These are phyloP conservation scores for Huiozyma naganishii DNA, from an alignment of 805 yeast genomes.

Conservation along the genomic window DNA sequence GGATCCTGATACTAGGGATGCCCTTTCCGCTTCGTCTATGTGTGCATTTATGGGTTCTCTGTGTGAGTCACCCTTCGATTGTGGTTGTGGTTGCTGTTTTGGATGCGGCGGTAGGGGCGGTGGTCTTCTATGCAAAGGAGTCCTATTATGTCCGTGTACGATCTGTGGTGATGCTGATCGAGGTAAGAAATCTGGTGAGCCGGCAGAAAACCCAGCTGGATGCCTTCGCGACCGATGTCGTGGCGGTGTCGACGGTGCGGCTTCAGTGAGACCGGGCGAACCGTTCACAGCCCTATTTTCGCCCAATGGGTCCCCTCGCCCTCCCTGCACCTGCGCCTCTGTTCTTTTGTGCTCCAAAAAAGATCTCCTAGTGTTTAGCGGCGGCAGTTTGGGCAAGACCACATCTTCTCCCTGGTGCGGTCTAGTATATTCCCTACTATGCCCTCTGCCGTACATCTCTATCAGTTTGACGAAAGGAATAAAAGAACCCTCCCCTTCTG, in stretches of 20 bases:
- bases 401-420: background rate
- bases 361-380: slow-evolving; percentile 17
- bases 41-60: background rate
- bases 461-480: too few relatives aligned
- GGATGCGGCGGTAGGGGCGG: slow-evolving; percentile 4
- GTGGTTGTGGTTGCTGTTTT: background rate
- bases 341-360: slow-evolving; percentile 7
- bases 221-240: background rate
- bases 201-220: background rate
- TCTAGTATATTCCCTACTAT: background rate
- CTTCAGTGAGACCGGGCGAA: background rate
- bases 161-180: slow-evolving; percentile 13
- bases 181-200: background rate
- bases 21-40: background rate
- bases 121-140: slow-evolving; percentile 3
- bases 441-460: background rate
- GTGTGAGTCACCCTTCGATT: background rate
- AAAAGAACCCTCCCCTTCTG: too few relatives aligned
- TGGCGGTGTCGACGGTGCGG: background rate
- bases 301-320: background rate
- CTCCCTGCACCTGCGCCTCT: background rate
- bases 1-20: background rate
- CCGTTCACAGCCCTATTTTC: background rate
- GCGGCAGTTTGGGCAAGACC: slow-evolving; percentile 22
- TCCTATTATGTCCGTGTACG: background rate